Base-by-base conservation (phyloP, 345 rosid genomes). In the Eucalyptus globulus region DNA sequence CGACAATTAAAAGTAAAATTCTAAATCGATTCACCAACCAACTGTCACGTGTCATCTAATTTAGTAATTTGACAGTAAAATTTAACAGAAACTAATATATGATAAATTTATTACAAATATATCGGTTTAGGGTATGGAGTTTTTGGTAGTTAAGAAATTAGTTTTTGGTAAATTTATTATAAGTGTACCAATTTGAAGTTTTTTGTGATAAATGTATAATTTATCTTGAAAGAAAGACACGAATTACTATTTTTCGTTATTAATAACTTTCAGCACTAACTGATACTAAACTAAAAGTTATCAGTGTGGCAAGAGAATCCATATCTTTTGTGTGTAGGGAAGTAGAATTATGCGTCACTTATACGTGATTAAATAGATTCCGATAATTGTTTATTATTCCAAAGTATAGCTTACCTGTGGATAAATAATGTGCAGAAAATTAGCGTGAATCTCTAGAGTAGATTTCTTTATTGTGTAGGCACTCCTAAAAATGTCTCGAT, bases 1-100 rank as follows among this genome's bases (percentile, higher is more conserved):
- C 19, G 11, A 53, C 0, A 53, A 19, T 4, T 1, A 1, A 19
- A 2, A 53, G 26, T 53, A 53, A 53, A 19, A 21, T 53, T 11
- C 4, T 4, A 53, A 53, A 53, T 1, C 1, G 0, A 4, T 53
- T 19, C 2, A 19, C 0, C 1, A 53, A 1, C 3, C 1, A 53
- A 53, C 1, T 53, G 0, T 53, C 1, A 53, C 2, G 9, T 53
- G 5, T 53, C 2, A 53, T 53, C 5, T 4, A 53, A 19, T 4
- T 53, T 19, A 53, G 0, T 2, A 53, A 53, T 53, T 53, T 53
- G 56, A 53, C 1, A 19, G 10, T 53, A 19, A 53, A 53, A 53
- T 53, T 53, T 53, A 53, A 19, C 1, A 53, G 0, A 53, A 53
- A 53, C 24, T 53, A 53, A 53, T 8, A 19, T 3, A 53, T 17